Evolutionary conservation across 768 basidiomycete genomes (phyloP).

Genomic region (Mrakia gelida): DNA sequence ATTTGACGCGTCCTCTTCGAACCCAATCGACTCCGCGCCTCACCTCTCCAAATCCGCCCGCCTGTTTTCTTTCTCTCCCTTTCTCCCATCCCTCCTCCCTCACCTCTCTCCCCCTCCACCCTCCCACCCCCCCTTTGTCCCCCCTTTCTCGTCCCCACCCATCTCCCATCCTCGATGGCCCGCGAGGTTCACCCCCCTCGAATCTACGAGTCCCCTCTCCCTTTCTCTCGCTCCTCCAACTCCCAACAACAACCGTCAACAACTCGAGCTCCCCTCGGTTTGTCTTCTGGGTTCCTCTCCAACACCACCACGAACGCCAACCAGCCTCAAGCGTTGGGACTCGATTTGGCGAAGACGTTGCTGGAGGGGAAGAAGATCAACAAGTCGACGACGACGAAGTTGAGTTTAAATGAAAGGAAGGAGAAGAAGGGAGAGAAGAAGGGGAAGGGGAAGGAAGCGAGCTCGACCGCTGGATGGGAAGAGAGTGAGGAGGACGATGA

Average conservation of each 20-base stretch:
- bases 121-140: background rate
- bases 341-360: background rate
- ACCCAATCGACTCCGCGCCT: background rate
- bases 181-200: slow-evolving; percentile 19
- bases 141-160: no score
- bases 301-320: no score
- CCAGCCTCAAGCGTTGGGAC: background rate
- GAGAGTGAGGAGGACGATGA: background rate
- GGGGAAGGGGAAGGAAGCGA: background rate
- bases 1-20: no score
- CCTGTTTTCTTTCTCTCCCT: background rate
- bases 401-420: background rate
- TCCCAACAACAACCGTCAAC: background rate
- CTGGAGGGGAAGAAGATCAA: background rate
- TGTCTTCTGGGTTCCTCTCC: background rate
- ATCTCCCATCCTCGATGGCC: background rate
- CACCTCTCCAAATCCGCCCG: background rate
- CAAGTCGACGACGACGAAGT: background rate
- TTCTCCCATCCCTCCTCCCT: background rate
- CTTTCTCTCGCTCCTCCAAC: background rate
- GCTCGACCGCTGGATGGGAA: no score
- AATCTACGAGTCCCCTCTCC: slow-evolving; percentile 19
- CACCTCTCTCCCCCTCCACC: background rate
- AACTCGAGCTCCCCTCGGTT: background rate
- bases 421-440: background rate